Evolutionary conservation across 176 grass and related monocot species (phyloP).

Genomic region (Pontederia crassipes): DNA sequence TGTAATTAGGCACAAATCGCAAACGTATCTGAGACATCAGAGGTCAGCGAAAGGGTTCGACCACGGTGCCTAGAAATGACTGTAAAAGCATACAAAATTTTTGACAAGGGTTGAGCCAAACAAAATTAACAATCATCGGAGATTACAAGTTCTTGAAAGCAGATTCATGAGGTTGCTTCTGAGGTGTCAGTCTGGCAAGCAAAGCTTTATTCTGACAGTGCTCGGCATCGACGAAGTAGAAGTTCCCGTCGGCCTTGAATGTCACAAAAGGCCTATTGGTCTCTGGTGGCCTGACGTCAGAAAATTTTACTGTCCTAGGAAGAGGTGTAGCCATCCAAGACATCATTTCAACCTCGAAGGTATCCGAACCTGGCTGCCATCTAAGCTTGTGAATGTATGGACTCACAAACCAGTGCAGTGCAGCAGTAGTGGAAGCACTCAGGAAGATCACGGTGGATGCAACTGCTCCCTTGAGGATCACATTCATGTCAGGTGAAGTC

Average conservation of each 20-base stretch:
- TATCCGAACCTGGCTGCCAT: constrained; percentile 84
- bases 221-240: constrained; percentile 74
- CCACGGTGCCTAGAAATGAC: no score
- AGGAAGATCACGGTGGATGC: constrained; percentile 91
- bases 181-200: constrained; percentile 70
- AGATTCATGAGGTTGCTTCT: constrained; percentile 50
- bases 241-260: constrained; percentile 57
- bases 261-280: constrained; percentile 81
- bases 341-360: constrained; percentile 76
- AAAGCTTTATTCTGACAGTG: constrained; percentile 85
- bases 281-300: constrained; percentile 59
- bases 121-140: neutral
- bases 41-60: no score
- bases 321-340: constrained; percentile 77
- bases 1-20: no score
- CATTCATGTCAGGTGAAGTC: constrained; percentile 92
- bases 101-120: neutral
- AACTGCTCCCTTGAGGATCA: constrained; percentile 86
- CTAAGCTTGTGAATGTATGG: constrained; percentile 97
- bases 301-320: constrained; percentile 66
- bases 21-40: no score
- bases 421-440: constrained; percentile 75
- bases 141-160: constrained; percentile 88
- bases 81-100: no score
- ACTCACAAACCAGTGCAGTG: constrained; percentile 89